Percentiles rank a stretch among this genome's conserved stretches.
These are phyloP conservation scores for Penicillium frequentans DNA, from an alignment of 2,329 filamentous ascomycete genomes.

Conservation along the genomic window DNA sequence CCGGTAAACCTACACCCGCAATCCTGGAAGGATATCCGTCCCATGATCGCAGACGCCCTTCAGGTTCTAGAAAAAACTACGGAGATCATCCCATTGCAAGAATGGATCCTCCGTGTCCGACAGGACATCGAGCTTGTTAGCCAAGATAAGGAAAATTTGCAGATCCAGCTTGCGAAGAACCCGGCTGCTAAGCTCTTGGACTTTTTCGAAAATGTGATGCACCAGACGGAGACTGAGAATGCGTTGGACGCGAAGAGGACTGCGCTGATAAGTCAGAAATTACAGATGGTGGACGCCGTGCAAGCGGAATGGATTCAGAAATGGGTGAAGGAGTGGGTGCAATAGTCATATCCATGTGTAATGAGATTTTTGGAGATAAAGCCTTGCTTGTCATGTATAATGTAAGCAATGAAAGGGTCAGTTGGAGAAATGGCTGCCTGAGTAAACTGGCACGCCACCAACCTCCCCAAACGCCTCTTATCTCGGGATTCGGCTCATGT, in stretches of 20 bases:
- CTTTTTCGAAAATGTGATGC: neutral
- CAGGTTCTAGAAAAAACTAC: neutral
- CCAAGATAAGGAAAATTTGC: neutral
- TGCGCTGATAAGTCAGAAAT: neutral
- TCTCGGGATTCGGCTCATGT: neutral
- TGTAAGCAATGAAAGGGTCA: too few relatives aligned
- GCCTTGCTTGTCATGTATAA: too few relatives aligned
- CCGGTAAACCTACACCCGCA: slow-evolving; percentile 17
- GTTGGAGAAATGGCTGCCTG: too few relatives aligned
- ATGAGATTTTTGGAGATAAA: too few relatives aligned
- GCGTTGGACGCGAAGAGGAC: neutral
- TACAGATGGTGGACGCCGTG: neutral
- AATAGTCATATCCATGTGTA: neutral
- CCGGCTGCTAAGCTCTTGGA: slow-evolving; percentile 4
- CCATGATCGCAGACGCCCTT: slow-evolving; percentile 2
- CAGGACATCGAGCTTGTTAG: neutral
- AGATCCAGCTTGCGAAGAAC: neutral
- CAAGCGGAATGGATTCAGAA: slow-evolving; percentile 2
- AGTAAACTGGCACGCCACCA: too few relatives aligned
- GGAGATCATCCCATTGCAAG: neutral
- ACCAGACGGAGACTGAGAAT: neutral
- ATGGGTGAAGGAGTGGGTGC: slow-evolving; percentile 3
- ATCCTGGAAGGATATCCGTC: slow-evolving; percentile 11
- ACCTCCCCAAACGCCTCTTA: neutral
- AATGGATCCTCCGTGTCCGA: neutral